A percentile compares a stretch with the other conserved stretches of the same genome.
Evolutionary conservation across 73 alveolate species (phyloP).

Genomic region (Paramecium sonneborni): DNA sequence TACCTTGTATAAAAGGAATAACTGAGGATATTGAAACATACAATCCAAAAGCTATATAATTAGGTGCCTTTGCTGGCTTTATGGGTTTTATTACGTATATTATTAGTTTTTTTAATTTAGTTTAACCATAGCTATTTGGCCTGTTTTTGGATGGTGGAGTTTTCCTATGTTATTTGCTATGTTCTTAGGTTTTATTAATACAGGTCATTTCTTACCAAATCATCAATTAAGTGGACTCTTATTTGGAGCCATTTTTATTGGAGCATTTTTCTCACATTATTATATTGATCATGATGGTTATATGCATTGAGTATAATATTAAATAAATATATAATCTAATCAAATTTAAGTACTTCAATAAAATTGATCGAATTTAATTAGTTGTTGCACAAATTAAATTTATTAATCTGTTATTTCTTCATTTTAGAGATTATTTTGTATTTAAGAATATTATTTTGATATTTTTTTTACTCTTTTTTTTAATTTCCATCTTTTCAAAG

Average conservation of each 20-base stretch:
- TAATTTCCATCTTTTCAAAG: neutral
- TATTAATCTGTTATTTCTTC: no score
- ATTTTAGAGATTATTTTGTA: no score
- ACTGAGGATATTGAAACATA: neutral
- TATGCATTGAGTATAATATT: conserved; percentile 33
- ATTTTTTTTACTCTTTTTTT: no score
- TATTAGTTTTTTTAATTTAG: neutral
- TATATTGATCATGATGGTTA: conserved; percentile 65
- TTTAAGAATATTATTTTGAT: no score
- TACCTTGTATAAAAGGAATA: neutral
- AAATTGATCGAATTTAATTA: no score
- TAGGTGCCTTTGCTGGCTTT: neutral
- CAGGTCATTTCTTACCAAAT: conserved; percentile 58
- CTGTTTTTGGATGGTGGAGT: conserved; percentile 66
- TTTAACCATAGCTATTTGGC: conserved; percentile 61
- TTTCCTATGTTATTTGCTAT: conserved; percentile 53
- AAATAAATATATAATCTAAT: no score
- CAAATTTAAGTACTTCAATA: no score
- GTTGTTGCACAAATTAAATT: no score
- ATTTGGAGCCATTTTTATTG: conserved; percentile 60
- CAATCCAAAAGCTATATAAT: neutral
- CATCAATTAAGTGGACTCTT: conserved; percentile 46
- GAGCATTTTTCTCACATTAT: conserved; percentile 59
- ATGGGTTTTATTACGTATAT: neutral
- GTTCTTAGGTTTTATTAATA: conserved; percentile 60